A percentile compares a stretch with the other conserved stretches of the same genome.
These are phyloP conservation scores for Chrysoporthe austroafricana DNA, from an alignment of 2,329 filamentous ascomycete genomes.

Conservation along the genomic window DNA sequence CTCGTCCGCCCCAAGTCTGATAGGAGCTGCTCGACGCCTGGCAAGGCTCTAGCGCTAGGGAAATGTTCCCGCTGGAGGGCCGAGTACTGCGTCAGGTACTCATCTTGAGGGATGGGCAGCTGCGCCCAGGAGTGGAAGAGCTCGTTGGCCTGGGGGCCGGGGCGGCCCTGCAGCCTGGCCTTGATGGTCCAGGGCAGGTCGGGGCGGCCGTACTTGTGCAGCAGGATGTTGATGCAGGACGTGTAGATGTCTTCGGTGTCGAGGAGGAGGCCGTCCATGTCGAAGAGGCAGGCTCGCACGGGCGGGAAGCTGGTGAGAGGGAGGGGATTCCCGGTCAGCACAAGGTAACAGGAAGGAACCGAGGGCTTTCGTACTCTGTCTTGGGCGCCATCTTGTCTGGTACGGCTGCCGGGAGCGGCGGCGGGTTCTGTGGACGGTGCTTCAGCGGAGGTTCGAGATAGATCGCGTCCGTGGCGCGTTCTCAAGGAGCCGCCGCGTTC, in stretches of 20 bases:
- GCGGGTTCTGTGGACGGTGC: background rate
- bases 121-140: slow-evolving; percentile 79
- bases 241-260: slow-evolving; percentile 93
- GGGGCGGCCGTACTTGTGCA: slow-evolving; percentile 74
- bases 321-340: slow-evolving; percentile 1
- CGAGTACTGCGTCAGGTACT: slow-evolving; percentile 65
- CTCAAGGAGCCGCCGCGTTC: too few species aligned
- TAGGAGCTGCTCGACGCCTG: slow-evolving; percentile 76
- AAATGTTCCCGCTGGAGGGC: slow-evolving; percentile 74
- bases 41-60: slow-evolving; percentile 72
- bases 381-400: slow-evolving; percentile 44
- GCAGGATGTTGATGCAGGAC: slow-evolving; percentile 77
- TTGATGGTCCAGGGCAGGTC: slow-evolving; percentile 91
- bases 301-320: slow-evolving; percentile 67
- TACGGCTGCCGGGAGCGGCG: background rate
- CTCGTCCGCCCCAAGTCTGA: slow-evolving; percentile 57
- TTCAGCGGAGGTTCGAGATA: background rate
- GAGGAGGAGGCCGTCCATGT: slow-evolving; percentile 97
- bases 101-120: slow-evolving; percentile 73
- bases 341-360: background rate
- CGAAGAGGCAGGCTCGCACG: slow-evolving; percentile 90
- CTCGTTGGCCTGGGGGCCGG: slow-evolving; percentile 55
- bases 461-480: background rate
- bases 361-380: slow-evolving; percentile 47
- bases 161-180: slow-evolving; percentile 73